Percentiles rank a stretch among this genome's conserved stretches.
phyloP scores from a whole-genome alignment of 805 yeast species.

The Metschnikowia gelsemii region DNA sequence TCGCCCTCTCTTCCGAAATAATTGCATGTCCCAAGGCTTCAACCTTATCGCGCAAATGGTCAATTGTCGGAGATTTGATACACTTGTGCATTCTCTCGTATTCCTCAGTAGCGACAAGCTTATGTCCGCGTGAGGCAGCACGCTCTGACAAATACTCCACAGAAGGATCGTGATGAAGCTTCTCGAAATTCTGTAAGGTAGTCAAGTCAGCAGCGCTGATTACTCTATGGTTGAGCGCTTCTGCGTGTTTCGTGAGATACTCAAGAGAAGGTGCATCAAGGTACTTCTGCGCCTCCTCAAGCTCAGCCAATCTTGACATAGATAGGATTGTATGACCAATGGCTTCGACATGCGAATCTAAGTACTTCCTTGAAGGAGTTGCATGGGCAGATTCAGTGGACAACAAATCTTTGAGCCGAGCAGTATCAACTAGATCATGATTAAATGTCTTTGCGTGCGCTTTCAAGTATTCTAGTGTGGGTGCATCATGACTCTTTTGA shows the following conservation, averaged over 20 bases:
- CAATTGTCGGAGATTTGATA: conserved; percentile 12
- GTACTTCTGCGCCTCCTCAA: conserved; percentile 1
- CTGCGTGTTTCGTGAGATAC: conserved; percentile 12
- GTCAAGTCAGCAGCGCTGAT: background rate
- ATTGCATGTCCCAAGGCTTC: conserved; percentile 6
- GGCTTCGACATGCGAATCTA: conserved; percentile 11
- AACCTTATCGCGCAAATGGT: conserved; percentile 16
- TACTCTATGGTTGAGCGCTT: conserved; percentile 1
- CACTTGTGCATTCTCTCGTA: conserved; percentile 10
- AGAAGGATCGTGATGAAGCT: conserved; percentile 1
- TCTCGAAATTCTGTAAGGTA: conserved; percentile 4
- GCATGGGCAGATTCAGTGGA: background rate
- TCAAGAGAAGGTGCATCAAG: conserved; percentile 11
- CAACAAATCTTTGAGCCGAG: conserved; percentile 11
- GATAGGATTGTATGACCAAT: conserved; percentile 1
- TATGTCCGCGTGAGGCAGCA: conserved; percentile 3
- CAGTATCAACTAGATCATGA: conserved; percentile 3
- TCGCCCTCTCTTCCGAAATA: conserved; percentile 7
- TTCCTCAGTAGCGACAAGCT: conserved; percentile 2
- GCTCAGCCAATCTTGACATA: background rate
- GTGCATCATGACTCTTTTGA: background rate
- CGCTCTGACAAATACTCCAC: conserved; percentile 9
- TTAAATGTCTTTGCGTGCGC: background rate
- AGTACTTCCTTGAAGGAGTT: conserved; percentile 15
- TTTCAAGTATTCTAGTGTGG: conserved; percentile 11